These are phyloP conservation scores for Yamadazyma songkhlaensis DNA, from an alignment of 1,139 yeast species.

Conservation along the genomic window DNA sequence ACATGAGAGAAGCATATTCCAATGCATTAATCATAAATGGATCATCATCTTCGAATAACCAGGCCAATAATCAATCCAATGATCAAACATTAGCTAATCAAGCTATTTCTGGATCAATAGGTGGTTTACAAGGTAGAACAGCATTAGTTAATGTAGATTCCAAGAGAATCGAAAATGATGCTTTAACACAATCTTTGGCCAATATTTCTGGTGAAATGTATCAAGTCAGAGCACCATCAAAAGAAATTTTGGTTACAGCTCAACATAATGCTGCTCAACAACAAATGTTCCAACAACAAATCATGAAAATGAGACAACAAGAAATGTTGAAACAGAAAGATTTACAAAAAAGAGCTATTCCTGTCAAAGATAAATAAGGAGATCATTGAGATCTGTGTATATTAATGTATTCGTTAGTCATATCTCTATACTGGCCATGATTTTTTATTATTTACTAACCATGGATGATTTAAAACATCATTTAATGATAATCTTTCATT, in stretches of 20 bases:
- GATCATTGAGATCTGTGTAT: conserved; percentile 3
- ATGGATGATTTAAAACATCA: conserved; percentile 72
- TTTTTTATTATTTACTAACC: conserved; percentile 69
- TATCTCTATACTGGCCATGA: conserved; percentile 27
- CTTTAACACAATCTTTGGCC: conserved; percentile 49
- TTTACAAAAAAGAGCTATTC: conserved; percentile 17
- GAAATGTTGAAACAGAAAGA: conserved; percentile 31
- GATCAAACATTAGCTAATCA: conserved; percentile 49
- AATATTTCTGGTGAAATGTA: conserved; percentile 51
- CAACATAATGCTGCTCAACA: conserved; percentile 46
- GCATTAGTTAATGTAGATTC: conserved; percentile 68
- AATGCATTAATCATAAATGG: conserved; percentile 47
- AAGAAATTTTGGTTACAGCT: conserved; percentile 43
- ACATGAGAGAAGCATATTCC: conserved; percentile 83
- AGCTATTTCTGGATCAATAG: conserved; percentile 56
- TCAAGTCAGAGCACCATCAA: conserved; percentile 65
- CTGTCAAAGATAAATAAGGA: conserved; percentile 19
- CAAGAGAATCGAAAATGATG: conserved; percentile 20
- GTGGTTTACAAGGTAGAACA: conserved; percentile 74
- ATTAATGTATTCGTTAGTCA: conserved; percentile 7
- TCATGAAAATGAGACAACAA: conserved; percentile 43
- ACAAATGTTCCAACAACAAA: conserved; percentile 50
- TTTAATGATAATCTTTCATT: conserved; percentile 57
- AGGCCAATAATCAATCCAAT: conserved; percentile 18
- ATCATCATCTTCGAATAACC: conserved; percentile 15